Conservation (phyloP, 1,284 basidiomycete species). For the Schizophyllum commune region DNA sequence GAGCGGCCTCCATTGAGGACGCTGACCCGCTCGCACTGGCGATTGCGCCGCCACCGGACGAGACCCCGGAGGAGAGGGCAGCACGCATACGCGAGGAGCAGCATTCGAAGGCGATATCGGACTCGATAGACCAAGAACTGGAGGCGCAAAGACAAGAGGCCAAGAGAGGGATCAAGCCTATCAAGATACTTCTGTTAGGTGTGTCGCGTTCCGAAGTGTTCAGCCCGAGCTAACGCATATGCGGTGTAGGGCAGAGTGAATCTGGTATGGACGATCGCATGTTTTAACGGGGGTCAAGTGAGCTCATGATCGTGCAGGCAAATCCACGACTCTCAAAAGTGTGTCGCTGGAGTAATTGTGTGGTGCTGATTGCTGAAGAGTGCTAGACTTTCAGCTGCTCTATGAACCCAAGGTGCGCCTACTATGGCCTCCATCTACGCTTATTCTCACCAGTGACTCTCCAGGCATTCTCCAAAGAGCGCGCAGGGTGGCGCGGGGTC, state of each 20-base stretch:
- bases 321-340: slow-evolving; percentile 62
- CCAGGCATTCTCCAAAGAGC: slow-evolving; percentile 50
- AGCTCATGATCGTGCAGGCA: slow-evolving; percentile 29
- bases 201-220: slow-evolving; percentile 14
- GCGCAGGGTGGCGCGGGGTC: slow-evolving; percentile 60
- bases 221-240: not conserved
- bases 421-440: not conserved
- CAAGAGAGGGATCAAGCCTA: slow-evolving; percentile 42
- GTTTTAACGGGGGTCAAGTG: no score
- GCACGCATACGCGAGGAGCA: slow-evolving; percentile 44
- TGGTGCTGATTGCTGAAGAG: not conserved
- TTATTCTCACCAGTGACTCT: not conserved
- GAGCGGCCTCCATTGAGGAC: slow-evolving; percentile 9
- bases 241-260: slow-evolving; percentile 58
- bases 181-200: slow-evolving; percentile 69
- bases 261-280: slow-evolving; percentile 48
- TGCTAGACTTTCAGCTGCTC: slow-evolving; percentile 60
- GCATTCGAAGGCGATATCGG: slow-evolving; percentile 55
- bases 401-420: slow-evolving; percentile 43
- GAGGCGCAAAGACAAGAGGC: slow-evolving; percentile 46
- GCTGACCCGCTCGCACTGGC: slow-evolving; percentile 46
- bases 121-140: slow-evolving; percentile 64
- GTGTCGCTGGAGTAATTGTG: slow-evolving; percentile 11
- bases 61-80: slow-evolving; percentile 43
- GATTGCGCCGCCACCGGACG: slow-evolving; percentile 49